phyloP scores from a whole-genome alignment of 805 yeast species.

The Cyberlindnera sargentensis region DNA sequence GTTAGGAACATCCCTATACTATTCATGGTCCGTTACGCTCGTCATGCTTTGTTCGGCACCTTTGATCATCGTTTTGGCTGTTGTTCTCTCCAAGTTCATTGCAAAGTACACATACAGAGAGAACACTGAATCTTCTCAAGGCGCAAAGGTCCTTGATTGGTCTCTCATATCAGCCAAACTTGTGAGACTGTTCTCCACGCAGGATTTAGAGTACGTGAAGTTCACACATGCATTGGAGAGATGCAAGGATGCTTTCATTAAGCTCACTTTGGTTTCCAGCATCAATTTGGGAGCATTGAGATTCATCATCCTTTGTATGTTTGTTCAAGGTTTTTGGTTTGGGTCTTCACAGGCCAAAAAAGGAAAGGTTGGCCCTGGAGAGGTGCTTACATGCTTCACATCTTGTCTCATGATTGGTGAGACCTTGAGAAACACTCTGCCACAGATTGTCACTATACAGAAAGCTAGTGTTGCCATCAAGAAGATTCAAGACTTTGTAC shows the following conservation, averaged over 20 bases:
- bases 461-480: constrained; percentile 66
- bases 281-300: constrained; percentile 52
- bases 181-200: constrained; percentile 56
- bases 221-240: constrained; percentile 29
- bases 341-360: constrained; percentile 61
- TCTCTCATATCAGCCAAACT: constrained; percentile 50
- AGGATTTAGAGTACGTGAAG: constrained; percentile 39
- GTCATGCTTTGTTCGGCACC: constrained; percentile 75
- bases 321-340: constrained; percentile 90
- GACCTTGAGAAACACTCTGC: constrained; percentile 46
- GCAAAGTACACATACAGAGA: constrained; percentile 45
- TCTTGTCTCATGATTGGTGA: constrained; percentile 72
- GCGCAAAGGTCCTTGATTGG: constrained; percentile 67
- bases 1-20: constrained; percentile 58
- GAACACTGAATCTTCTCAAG: constrained; percentile 46
- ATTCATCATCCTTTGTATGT: constrained; percentile 58
- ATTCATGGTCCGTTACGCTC: constrained; percentile 81
- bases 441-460: constrained; percentile 53
- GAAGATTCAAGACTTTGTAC: constrained; percentile 38
- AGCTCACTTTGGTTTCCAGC: constrained; percentile 40
- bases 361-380: constrained; percentile 46
- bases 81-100: constrained; percentile 43
- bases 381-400: constrained; percentile 76
- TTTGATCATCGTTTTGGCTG: constrained; percentile 43
- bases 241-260: constrained; percentile 34